Evolutionary conservation across 163 green algal species (phyloP).

Genomic region (Chloroidium sp.): DNA sequence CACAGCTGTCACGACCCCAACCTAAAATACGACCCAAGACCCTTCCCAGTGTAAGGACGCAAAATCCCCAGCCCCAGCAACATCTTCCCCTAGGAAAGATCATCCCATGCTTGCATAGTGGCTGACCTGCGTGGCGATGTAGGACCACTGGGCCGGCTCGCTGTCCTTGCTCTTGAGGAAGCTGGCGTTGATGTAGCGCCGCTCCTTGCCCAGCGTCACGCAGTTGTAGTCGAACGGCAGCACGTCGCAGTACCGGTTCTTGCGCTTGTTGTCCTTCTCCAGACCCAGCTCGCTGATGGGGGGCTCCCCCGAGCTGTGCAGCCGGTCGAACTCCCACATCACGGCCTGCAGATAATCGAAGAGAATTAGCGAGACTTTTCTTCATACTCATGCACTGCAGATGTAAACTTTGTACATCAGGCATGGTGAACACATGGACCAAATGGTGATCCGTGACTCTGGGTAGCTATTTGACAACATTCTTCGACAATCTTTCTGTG

Average conservation of each 20-base stretch:
- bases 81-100: too few relatives aligned
- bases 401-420: background rate
- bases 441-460: too few relatives aligned
- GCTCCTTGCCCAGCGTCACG: conserved; percentile 33
- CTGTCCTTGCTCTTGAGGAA: conserved; percentile 23
- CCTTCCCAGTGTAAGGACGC: too few relatives aligned
- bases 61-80: too few relatives aligned
- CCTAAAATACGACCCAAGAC: too few relatives aligned
- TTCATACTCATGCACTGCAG: background rate
- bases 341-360: background rate
- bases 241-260: conserved; percentile 71
- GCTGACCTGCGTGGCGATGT: conserved; percentile 50
- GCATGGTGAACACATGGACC: too few relatives aligned
- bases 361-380: background rate
- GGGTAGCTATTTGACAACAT: too few relatives aligned
- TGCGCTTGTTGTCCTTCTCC: conserved; percentile 1
- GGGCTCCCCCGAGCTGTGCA: background rate
- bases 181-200: conserved; percentile 74
- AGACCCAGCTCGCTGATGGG: background rate
- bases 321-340: conserved; percentile 21
- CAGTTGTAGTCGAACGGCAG: conserved; percentile 72
- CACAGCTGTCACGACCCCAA: too few relatives aligned
- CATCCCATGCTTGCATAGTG: background rate
- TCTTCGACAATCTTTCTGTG: too few relatives aligned
- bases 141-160: conserved; percentile 30